phyloP scores from a whole-genome alignment of 805 yeast genomes.

The Vanderwaltozyma verrucispora region DNA sequence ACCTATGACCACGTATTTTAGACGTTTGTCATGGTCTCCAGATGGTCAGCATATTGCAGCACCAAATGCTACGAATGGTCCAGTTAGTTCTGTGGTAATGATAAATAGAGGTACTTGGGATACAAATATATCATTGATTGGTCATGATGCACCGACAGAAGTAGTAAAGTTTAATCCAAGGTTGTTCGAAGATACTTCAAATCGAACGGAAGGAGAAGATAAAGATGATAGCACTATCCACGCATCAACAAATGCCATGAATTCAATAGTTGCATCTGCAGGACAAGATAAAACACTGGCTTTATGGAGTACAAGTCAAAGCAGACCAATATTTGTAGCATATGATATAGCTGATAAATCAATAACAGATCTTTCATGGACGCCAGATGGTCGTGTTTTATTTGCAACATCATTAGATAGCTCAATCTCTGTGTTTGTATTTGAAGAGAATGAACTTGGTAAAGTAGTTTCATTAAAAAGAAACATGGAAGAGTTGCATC shows the following conservation, averaged over 20 bases:
- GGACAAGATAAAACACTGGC: conserved; percentile 90
- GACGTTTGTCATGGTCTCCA: conserved; percentile 83
- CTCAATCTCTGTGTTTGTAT: conserved; percentile 53
- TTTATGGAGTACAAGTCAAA: conserved; percentile 71
- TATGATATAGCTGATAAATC: conserved; percentile 66
- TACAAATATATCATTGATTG: conserved; percentile 60
- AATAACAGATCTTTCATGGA: conserved; percentile 85
- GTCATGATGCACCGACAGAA: conserved; percentile 81
- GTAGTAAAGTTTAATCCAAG: conserved; percentile 69
- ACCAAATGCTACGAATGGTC: conserved; percentile 80
- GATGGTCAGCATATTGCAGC: conserved; percentile 82
- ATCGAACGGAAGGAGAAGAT: not conserved
- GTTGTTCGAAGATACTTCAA: conserved; percentile 33
- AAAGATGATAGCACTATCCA: conserved; percentile 9
- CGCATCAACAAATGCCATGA: conserved; percentile 21
- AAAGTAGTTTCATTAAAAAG: conserved; percentile 50
- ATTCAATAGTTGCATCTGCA: conserved; percentile 84
- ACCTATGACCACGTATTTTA: conserved; percentile 84
- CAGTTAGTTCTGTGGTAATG: conserved; percentile 62
- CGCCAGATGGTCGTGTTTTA: conserved; percentile 65
- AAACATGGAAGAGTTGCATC: conserved; percentile 57
- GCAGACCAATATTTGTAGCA: conserved; percentile 73
- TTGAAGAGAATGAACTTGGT: conserved; percentile 59
- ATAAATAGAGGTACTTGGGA: conserved; percentile 76
- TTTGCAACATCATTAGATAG: conserved; percentile 81